Evolutionary conservation across 2,329 filamentous ascomycete genomes (phyloP).

Genomic region (Cercospora sojina): DNA sequence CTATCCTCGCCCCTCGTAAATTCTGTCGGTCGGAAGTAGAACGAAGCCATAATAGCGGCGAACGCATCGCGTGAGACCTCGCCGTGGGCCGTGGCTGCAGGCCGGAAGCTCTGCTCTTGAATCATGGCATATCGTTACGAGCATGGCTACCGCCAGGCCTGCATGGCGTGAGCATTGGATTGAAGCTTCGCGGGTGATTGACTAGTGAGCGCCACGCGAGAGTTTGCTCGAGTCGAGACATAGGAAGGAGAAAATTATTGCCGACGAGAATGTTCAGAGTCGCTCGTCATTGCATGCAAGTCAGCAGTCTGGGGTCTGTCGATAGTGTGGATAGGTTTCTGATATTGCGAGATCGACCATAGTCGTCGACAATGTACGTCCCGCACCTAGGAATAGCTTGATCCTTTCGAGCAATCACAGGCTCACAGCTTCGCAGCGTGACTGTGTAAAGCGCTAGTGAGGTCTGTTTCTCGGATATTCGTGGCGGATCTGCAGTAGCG

Average conservation of each 20-base stretch:
- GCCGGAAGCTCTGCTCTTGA: neutral
- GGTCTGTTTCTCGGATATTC: neutral
- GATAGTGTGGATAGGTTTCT: neutral
- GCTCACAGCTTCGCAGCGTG: neutral
- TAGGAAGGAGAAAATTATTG: neutral
- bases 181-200: neutral
- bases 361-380: neutral
- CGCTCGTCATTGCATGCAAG: neutral
- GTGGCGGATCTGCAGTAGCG: neutral
- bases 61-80: neutral
- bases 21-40: constrained; percentile 2
- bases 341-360: neutral
- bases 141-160: neutral
- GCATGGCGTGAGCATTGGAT: constrained; percentile 1
- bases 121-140: neutral
- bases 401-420: neutral
- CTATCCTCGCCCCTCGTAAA: neutral
- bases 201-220: constrained; percentile 1
- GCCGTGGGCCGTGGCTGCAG: constrained; percentile 6
- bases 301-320: neutral
- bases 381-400: neutral
- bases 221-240: neutral
- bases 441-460: neutral
- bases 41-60: constrained; percentile 1
- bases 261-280: neutral